phyloP scores from a whole-genome alignment of 2,329 filamentous ascomycete genomes.

The Grosmannia huntii region DNA sequence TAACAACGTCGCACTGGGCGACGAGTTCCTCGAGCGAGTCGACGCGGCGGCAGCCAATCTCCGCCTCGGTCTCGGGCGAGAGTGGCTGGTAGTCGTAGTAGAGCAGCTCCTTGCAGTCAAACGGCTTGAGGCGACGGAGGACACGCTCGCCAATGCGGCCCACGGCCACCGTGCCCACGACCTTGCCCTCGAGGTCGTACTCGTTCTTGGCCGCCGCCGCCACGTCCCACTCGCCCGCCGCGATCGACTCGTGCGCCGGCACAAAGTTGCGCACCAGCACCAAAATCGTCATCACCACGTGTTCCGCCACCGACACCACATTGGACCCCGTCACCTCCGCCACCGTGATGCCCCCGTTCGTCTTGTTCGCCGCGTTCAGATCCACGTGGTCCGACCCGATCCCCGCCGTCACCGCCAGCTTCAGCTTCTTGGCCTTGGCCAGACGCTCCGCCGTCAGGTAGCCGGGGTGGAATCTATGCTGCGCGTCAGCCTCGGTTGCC shows the following conservation, averaged over 20 bases:
- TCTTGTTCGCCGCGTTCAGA: conserved; percentile 92
- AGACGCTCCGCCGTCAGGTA: conserved; percentile 96
- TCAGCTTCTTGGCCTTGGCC: conserved; percentile 96
- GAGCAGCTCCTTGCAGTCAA: conserved; percentile 98
- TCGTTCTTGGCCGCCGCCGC: conserved; percentile 96
- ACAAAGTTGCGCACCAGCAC: conserved; percentile 95
- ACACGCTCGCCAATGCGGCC: conserved; percentile 98
- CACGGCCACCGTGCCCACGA: conserved; percentile 93
- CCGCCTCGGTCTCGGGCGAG: conserved; percentile 70
- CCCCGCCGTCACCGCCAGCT: conserved; percentile 91
- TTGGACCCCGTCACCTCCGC: conserved; percentile 97
- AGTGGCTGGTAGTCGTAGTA: conserved; percentile 99
- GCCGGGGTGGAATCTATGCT: conserved; percentile 79
- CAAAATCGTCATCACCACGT: conserved; percentile 98
- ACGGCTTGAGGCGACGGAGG: conserved; percentile 85
- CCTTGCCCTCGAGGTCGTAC: conserved; percentile 94
- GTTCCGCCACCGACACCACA: conserved; percentile 96
- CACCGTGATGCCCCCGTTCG: conserved; percentile 94
- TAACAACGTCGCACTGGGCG: conserved; percentile 88
- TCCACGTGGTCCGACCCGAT: conserved; percentile 98
- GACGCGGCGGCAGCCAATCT: conserved; percentile 89
- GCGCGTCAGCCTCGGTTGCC: not conserved
- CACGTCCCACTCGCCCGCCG: conserved; percentile 85
- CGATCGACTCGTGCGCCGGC: conserved; percentile 88
- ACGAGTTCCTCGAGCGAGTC: conserved; percentile 87